Percentiles rank a stretch among this genome's conserved stretches.
Conservation (phyloP, 2,329 filamentous ascomycete genomes). For the Alternaria brassicae region DNA sequence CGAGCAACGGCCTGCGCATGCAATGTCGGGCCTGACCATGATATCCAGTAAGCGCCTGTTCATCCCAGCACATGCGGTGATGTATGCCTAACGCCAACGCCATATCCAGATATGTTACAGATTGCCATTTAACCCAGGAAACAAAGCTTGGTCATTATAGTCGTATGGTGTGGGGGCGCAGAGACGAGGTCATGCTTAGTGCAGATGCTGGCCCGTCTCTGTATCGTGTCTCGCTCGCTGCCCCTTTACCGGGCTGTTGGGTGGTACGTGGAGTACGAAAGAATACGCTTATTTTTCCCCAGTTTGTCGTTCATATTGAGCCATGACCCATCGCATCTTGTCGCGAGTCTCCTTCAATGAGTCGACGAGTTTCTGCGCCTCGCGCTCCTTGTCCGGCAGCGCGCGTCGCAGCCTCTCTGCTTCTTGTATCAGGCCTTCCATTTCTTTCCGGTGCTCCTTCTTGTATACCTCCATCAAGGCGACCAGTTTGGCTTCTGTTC, state of each 20-base stretch:
- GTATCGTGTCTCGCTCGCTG: not conserved
- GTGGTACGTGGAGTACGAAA: not conserved
- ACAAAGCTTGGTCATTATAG: constrained; percentile 28
- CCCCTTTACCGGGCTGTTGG: constrained; percentile 3
- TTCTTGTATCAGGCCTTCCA: constrained; percentile 66
- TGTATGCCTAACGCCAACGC: constrained; percentile 17
- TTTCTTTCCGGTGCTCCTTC: constrained; percentile 65
- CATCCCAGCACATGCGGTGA: constrained; percentile 8
- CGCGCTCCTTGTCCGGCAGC: constrained; percentile 64
- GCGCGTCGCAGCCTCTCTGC: constrained; percentile 64
- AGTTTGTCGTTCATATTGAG: constrained; percentile 37
- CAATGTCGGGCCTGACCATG: not conserved
- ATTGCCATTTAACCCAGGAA: constrained; percentile 26
- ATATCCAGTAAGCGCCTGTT: constrained; percentile 3
- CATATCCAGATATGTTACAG: constrained; percentile 34
- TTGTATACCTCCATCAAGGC: constrained; percentile 71
- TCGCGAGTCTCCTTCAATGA: constrained; percentile 68
- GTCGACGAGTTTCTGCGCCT: constrained; percentile 66
- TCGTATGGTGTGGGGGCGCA: constrained; percentile 13
- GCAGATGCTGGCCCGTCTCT: not conserved
- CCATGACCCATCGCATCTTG: constrained; percentile 75
- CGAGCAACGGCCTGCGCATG: not conserved
- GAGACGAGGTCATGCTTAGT: not conserved
- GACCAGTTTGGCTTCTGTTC: constrained; percentile 68
- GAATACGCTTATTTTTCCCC: constrained; percentile 6